Base-by-base conservation (phyloP, 208 protist species). In the Phytomonas francai region DNA sequence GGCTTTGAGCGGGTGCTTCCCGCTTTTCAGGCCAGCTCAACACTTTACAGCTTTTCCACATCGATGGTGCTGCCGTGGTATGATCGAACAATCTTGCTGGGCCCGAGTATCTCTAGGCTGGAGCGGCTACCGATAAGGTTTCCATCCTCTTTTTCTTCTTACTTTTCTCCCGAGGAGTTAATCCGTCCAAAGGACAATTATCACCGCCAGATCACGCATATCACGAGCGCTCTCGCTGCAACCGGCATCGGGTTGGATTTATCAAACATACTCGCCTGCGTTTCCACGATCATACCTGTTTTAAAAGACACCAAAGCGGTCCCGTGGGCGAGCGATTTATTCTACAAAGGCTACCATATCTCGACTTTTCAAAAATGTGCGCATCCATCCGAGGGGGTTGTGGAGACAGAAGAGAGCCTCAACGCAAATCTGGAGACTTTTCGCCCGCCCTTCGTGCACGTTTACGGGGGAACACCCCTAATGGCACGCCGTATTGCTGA, bases 41-140 rank as follows among this genome's bases (percentile, higher is more conserved):
- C 84, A 0, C 77, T 76, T 22, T 79, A 84, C 65, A 87, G 78
- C 68, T 94, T 92, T 68, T 80, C 83, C 25, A 73, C 85, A 0
- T 65, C 81, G 31, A 80, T 87, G 74, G 77, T 86, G 65, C 36
- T 89, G 60, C 89, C 89, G 58, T 95, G 87, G 87, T 77, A 78
- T 67, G 83, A 93, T 63, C 69, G 67, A 12, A 85, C 79, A 34
- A 74, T 92, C n/a, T 67, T 95, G 66, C 59, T 95, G 33, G 89
- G 89, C 22, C 89, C 89, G 28, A 80, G 74, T 49, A 70, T 87
- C 6, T 72, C 79, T 14, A 65, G 71, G 1, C 39, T 85, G 0
- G 34, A 36, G 16, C 42, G 32, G 0, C 63, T 78, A 28, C 74
- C 63, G 2, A 67, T 45, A 30, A 16, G 58, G 29, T 30, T n/a